Conservation (phyloP, 306 rosid genomes). For the Astragalus membranaceus region DNA sequence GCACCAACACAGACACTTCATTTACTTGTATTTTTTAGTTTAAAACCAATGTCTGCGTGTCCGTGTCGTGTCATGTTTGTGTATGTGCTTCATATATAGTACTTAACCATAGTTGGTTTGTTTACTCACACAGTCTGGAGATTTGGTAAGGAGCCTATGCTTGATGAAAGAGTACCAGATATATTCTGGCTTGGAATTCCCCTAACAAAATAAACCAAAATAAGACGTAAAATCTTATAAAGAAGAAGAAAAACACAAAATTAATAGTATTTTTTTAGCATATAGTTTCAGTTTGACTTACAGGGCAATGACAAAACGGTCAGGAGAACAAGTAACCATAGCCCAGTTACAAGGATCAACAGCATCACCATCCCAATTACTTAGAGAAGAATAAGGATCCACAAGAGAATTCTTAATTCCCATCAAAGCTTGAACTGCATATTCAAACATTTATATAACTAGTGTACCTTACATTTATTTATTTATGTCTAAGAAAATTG, state of each 20-base stretch:
- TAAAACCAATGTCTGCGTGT: too few species aligned
- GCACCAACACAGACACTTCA: too few species aligned
- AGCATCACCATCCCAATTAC: conserved; percentile 69
- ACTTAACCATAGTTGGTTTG: neutral
- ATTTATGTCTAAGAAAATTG: neutral
- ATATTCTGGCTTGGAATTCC: conserved; percentile 78
- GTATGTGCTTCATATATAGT: too few species aligned
- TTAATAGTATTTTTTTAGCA: too few species aligned
- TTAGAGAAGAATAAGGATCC: conserved; percentile 60
- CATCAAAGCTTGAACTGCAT: conserved; percentile 73
- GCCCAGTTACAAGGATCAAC: conserved; percentile 97
- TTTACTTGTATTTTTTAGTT: too few species aligned
- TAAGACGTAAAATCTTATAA: neutral
- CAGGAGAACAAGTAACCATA: conserved; percentile 76
- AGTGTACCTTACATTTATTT: neutral
- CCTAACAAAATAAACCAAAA: conserved; percentile 24
- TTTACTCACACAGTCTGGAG: conserved; percentile 66
- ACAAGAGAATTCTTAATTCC: conserved; percentile 36
- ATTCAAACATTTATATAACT: neutral
- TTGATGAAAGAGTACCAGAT: conserved; percentile 79
- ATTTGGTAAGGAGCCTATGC: conserved; percentile 75
- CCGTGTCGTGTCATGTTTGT: too few species aligned
- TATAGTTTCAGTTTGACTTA: conserved; percentile 26
- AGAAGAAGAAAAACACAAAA: neutral
- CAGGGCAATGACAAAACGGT: conserved; percentile 57